Percentiles rank a stretch among this genome's conserved stretches.
Evolutionary conservation across 371 early-diverging fungal genomes (phyloP).

Genomic region (Mortierella sp.): DNA sequence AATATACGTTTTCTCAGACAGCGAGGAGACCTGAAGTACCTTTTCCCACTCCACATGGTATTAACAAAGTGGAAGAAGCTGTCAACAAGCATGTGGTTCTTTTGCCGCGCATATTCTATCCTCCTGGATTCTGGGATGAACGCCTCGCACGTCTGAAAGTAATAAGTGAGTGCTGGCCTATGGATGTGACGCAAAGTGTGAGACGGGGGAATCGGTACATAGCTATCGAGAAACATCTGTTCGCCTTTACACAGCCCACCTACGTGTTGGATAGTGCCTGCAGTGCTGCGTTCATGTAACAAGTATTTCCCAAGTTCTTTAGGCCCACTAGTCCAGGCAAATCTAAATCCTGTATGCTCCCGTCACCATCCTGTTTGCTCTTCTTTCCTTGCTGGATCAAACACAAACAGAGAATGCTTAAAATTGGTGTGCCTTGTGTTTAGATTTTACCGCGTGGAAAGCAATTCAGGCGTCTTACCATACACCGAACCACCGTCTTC

Average conservation of each 20-base stretch:
- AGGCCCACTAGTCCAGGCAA: slow-evolving; percentile 57
- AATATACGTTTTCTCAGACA: too few relatives aligned
- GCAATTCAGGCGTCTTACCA: slow-evolving; percentile 25
- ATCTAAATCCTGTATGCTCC: slow-evolving; percentile 52
- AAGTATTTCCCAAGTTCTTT: slow-evolving; percentile 71
- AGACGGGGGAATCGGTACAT: too few relatives aligned
- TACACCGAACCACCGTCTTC: slow-evolving; percentile 52
- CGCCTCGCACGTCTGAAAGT: slow-evolving; percentile 54
- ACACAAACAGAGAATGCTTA: background rate
- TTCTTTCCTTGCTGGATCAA: slow-evolving; percentile 53
- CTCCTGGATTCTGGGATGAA: slow-evolving; percentile 53
- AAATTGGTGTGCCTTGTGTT: too few relatives aligned
- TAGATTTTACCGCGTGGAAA: too few relatives aligned
- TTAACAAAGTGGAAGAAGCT: slow-evolving; percentile 50
- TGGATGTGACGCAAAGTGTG: background rate
- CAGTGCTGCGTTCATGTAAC: slow-evolving; percentile 68
- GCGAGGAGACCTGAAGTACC: too few relatives aligned
- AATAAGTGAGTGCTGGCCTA: slow-evolving; percentile 50
- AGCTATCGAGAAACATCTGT: background rate
- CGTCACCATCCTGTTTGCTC: slow-evolving; percentile 54
- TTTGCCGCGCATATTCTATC: slow-evolving; percentile 41
- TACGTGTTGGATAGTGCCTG: slow-evolving; percentile 63
- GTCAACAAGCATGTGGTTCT: slow-evolving; percentile 49
- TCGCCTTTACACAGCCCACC: background rate
- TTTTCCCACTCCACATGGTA: slow-evolving; percentile 57